phyloP scores from a whole-genome alignment of 139 green algal genomes.

The Picochlorum sp. region DNA sequence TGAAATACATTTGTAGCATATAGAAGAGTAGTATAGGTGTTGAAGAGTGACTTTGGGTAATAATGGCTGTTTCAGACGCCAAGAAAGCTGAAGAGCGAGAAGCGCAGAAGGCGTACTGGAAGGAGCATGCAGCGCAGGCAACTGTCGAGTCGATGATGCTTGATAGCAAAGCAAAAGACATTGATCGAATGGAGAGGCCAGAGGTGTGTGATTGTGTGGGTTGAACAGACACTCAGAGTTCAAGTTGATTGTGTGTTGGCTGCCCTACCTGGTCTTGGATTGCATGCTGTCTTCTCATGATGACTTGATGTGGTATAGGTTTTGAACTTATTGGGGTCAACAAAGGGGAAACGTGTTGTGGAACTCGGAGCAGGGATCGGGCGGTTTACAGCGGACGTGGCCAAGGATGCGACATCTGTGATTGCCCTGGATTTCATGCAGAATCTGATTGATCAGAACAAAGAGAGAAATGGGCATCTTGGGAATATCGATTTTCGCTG shows the following conservation, averaged over 20 bases:
- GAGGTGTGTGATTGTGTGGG: slow-evolving; percentile 51
- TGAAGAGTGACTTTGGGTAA: no score
- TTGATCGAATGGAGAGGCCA: slow-evolving; percentile 70
- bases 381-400: slow-evolving; percentile 73
- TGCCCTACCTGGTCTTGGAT: no score
- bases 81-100: slow-evolving; percentile 34
- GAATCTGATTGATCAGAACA: slow-evolving; percentile 64
- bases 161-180: slow-evolving; percentile 58
- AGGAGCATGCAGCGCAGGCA: slow-evolving; percentile 50
- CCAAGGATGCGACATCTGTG: slow-evolving; percentile 45
- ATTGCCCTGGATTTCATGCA: slow-evolving; percentile 82
- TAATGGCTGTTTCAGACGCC: no score
- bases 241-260: not conserved
- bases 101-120: slow-evolving; percentile 63
- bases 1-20: no score
- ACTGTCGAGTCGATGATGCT: slow-evolving; percentile 88
- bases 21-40: no score
- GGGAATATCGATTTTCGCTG: slow-evolving; percentile 50
- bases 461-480: slow-evolving; percentile 29
- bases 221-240: not conserved
- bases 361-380: slow-evolving; percentile 86
- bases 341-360: slow-evolving; percentile 56
- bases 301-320: slow-evolving; percentile 40
- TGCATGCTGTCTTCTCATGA: no score
- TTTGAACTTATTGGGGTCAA: slow-evolving; percentile 53